A percentile compares a stretch with the other conserved stretches of the same genome.
Evolutionary conservation across 208 protist genomes (phyloP).

Genomic region (Angomonas ambiguus): DNA sequence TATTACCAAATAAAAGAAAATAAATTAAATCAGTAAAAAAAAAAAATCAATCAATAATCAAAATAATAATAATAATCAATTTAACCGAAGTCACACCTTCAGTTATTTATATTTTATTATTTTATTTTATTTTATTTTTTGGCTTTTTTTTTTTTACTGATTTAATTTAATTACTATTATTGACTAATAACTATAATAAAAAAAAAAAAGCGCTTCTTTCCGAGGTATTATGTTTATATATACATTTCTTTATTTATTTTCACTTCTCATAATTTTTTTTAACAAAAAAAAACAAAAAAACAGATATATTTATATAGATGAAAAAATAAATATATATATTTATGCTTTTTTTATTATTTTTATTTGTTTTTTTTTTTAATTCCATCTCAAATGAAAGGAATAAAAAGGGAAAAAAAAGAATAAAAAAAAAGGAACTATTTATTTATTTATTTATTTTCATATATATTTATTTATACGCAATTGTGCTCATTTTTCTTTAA

Average conservation of each 20-base stretch:
- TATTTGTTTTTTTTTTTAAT: neutral
- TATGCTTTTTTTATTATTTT: neutral
- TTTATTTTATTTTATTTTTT: conserved; percentile 5
- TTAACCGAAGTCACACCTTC: neutral
- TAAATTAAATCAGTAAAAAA: neutral
- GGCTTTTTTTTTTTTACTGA: neutral
- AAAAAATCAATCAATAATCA: neutral
- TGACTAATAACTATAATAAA: too few species aligned
- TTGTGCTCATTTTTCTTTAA: neutral
- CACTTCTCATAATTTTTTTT: neutral
- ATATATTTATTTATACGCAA: conserved; percentile 5
- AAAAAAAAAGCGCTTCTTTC: neutral
- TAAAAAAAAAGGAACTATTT: neutral
- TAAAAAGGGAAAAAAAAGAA: neutral
- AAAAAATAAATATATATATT: neutral
- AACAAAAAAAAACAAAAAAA: neutral
- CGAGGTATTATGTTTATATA: too few species aligned
- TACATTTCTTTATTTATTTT: conserved; percentile 1
- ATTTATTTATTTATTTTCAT: conserved; percentile 9
- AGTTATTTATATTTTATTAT: conserved; percentile 2
- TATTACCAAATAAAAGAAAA: conserved; percentile 2
- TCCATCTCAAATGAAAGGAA: neutral
- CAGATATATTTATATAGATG: neutral
- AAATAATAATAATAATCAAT: neutral
- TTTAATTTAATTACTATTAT: neutral